Percentiles rank a stretch among this genome's conserved stretches.
Conservation (phyloP, 345 rosid genomes). For the Aquilaria malaccensis region DNA sequence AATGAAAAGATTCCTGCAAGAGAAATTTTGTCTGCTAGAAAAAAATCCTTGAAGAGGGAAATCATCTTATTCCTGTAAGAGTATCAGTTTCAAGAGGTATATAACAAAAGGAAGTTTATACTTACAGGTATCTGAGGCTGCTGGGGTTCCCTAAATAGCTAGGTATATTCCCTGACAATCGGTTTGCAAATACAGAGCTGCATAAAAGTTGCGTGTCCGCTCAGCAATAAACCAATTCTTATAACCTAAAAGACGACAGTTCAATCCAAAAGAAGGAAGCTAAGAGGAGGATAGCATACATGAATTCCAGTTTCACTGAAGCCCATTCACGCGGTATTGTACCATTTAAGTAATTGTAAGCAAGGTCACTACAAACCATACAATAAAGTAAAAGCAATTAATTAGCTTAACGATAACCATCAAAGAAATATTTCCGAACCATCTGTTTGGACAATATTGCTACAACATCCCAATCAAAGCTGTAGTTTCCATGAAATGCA, state of each 20-base stretch:
- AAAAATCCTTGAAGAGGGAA: background rate
- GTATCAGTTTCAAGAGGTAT: background rate
- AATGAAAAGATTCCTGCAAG: background rate
- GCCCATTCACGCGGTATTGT: conserved; percentile 59
- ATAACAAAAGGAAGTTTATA: conserved; percentile 1
- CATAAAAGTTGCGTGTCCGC: conserved; percentile 2
- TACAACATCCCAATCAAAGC: too few species aligned
- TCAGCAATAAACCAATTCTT: background rate
- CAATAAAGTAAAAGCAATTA: background rate
- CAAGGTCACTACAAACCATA: conserved; percentile 43
- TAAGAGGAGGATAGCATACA: conserved; percentile 30
- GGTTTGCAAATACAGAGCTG: conserved; percentile 46
- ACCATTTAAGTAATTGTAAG: conserved; percentile 49
- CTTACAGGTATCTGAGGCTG: conserved; percentile 46
- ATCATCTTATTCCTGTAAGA: background rate
- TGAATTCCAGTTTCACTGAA: conserved; percentile 29
- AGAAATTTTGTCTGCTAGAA: background rate
- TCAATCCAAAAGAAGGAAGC: conserved; percentile 9
- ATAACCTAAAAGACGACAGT: background rate
- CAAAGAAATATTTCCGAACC: background rate
- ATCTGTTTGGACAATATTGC: background rate
- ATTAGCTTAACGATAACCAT: background rate
- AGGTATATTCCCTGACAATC: conserved; percentile 52
- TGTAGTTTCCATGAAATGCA: background rate
- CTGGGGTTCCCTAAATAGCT: conserved; percentile 36